Evolutionary conservation across 1,139 yeast species (phyloP).

Genomic region (Kodamaea alishanica): DNA sequence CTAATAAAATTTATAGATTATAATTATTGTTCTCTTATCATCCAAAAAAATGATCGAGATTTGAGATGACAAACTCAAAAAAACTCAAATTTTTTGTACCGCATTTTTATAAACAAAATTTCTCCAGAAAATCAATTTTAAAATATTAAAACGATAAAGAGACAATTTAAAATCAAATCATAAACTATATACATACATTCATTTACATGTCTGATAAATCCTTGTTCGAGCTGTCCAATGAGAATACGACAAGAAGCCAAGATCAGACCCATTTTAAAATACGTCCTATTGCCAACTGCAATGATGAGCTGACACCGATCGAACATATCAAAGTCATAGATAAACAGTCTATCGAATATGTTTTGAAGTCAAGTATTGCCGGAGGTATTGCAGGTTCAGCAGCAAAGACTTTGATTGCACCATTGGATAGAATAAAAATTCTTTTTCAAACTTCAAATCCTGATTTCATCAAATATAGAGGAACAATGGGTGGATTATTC

Average conservation of each 20-base stretch:
- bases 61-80: no score
- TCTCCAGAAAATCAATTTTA: no score
- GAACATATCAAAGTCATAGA: constrained; percentile 35
- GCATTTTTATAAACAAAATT: no score
- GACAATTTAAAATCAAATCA: no score
- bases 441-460: constrained; percentile 94
- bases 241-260: no score
- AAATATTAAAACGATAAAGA: no score
- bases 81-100: no score
- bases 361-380: constrained; percentile 79
- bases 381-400: constrained; percentile 97
- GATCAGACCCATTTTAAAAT: constrained; percentile 2
- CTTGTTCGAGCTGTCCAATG: no score
- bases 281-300: constrained; percentile 13
- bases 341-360: constrained; percentile 74
- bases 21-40: no score
- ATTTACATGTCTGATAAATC: no score
- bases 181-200: no score
- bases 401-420: constrained; percentile 93
- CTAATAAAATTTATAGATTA: constrained; percentile 9
- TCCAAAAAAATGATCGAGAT: no score
- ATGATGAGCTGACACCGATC: constrained; percentile 30
- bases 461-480: constrained; percentile 74
- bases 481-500: constrained; percentile 72
- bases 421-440: constrained; percentile 90